phyloP scores from a whole-genome alignment of 1,284 basidiomycete genomes.

The Fomitopsis pinicola region DNA sequence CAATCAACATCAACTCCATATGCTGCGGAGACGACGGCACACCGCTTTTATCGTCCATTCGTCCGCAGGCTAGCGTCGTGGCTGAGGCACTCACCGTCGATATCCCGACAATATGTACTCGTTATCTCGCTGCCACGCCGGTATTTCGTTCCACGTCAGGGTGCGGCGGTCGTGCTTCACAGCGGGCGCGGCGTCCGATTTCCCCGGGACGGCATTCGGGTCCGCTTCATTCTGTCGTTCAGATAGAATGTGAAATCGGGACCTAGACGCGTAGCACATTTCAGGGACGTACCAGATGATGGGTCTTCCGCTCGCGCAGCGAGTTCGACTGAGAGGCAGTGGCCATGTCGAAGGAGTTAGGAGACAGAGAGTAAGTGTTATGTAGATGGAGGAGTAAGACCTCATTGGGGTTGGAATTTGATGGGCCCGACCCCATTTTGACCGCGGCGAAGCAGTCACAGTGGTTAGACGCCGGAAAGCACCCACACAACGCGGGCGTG shows the following conservation, averaged over 20 bases:
- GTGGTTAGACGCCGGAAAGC: no score
- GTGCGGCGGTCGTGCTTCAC: conserved; percentile 26
- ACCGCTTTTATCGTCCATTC: no score
- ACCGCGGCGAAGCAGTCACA: no score
- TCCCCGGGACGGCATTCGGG: neutral
- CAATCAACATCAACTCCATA: neutral
- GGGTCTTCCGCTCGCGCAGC: neutral
- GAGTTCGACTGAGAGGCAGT: neutral
- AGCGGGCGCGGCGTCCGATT: neutral
- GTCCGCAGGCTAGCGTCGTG: neutral
- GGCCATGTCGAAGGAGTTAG: no score
- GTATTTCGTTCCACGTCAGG: conserved; percentile 58
- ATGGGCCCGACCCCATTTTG: no score
- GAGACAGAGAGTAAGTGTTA: neutral
- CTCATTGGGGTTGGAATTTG: no score
- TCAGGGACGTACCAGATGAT: neutral
- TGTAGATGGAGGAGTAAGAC: neutral
- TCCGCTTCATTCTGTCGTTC: neutral
- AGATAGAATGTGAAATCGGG: neutral
- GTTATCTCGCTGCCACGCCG: conserved; percentile 72
- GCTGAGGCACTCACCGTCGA: conserved; percentile 44
- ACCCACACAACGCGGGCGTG: no score
- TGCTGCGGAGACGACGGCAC: neutral
- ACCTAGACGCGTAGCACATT: no score
- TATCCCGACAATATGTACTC: conserved; percentile 74